Percentiles rank a stretch among this genome's conserved stretches.
phyloP scores from a whole-genome alignment of 352 stramenopile genomes.

The Phytophthora lateralis region DNA sequence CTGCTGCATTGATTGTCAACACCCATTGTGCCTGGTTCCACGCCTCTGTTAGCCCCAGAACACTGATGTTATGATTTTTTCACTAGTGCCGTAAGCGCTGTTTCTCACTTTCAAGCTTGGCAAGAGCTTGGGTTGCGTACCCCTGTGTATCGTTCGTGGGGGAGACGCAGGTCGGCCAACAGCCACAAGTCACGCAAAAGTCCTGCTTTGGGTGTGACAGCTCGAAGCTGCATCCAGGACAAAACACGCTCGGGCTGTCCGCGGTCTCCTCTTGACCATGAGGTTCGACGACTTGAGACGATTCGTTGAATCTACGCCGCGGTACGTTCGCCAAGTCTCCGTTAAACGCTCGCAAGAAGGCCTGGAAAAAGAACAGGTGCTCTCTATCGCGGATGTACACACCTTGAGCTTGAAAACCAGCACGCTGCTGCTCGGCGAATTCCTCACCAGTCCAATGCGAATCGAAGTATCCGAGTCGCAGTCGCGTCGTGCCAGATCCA shows the following conservation, averaged over 20 bases:
- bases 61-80: not conserved
- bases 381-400: slow-evolving; percentile 73
- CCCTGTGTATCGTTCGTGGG: slow-evolving; percentile 59
- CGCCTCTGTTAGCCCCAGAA: not conserved
- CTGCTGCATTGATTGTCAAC: slow-evolving; percentile 1
- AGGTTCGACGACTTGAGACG: slow-evolving; percentile 36
- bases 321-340: slow-evolving; percentile 54
- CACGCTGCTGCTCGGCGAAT: slow-evolving; percentile 43
- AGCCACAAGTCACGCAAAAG: slow-evolving; percentile 68
- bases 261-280: slow-evolving; percentile 43
- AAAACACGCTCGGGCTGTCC: slow-evolving; percentile 55
- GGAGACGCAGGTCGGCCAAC: slow-evolving; percentile 64
- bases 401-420: slow-evolving; percentile 39
- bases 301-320: slow-evolving; percentile 27
- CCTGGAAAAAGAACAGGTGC: slow-evolving; percentile 73
- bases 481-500: slow-evolving; percentile 72
- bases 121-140: slow-evolving; percentile 54
- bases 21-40: not conserved
- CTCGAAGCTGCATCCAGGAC: slow-evolving; percentile 50
- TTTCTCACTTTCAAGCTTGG: slow-evolving; percentile 42
- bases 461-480: slow-evolving; percentile 73
- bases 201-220: slow-evolving; percentile 48
- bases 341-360: slow-evolving; percentile 61
- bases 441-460: slow-evolving; percentile 39
- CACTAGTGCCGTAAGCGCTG: slow-evolving; percentile 16